A percentile compares a stretch with the other conserved stretches of the same genome.
Conservation (phyloP, 2,329 filamentous ascomycete species). For the Fusarium paranaense region DNA sequence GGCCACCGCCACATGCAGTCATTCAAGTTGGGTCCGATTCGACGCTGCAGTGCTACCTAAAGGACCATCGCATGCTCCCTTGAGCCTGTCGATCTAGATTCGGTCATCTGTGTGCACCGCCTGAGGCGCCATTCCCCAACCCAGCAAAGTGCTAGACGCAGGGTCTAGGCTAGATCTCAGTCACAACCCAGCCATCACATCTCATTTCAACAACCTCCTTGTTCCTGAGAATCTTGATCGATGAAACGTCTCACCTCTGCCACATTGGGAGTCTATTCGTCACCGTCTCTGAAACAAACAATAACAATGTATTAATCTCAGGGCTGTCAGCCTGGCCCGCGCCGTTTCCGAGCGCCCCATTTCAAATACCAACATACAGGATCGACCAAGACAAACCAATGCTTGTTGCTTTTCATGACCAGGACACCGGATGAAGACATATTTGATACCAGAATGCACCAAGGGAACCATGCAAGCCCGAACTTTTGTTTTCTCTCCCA, state of each 20-base stretch:
- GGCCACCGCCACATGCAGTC: conserved; percentile 1
- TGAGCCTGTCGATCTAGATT: neutral
- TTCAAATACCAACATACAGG: conserved; percentile 28
- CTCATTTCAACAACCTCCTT: conserved; percentile 20
- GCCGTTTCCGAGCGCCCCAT: conserved; percentile 1
- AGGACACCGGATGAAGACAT: conserved; percentile 34
- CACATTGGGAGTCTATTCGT: conserved; percentile 13
- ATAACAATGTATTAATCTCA: conserved; percentile 21
- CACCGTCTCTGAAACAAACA: conserved; percentile 11
- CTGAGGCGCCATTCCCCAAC: conserved; percentile 5
- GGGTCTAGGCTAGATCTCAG: conserved; percentile 20
- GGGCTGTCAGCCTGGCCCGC: conserved; percentile 8
- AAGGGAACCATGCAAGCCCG: conserved; percentile 28
- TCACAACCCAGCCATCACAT: conserved; percentile 21
- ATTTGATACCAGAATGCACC: conserved; percentile 33
- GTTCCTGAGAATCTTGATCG: conserved; percentile 26
- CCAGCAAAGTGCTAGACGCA: conserved; percentile 16
- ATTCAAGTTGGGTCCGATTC: neutral
- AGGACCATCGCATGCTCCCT: neutral
- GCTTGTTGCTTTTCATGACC: conserved; percentile 40
- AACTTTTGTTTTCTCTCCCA: conserved; percentile 29
- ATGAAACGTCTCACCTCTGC: conserved; percentile 11
- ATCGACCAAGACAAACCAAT: conserved; percentile 33
- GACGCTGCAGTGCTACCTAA: neutral
- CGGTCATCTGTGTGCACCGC: conserved; percentile 8